phyloP scores from a whole-genome alignment of 2,329 filamentous ascomycete species.

The Volutella citrinella region DNA sequence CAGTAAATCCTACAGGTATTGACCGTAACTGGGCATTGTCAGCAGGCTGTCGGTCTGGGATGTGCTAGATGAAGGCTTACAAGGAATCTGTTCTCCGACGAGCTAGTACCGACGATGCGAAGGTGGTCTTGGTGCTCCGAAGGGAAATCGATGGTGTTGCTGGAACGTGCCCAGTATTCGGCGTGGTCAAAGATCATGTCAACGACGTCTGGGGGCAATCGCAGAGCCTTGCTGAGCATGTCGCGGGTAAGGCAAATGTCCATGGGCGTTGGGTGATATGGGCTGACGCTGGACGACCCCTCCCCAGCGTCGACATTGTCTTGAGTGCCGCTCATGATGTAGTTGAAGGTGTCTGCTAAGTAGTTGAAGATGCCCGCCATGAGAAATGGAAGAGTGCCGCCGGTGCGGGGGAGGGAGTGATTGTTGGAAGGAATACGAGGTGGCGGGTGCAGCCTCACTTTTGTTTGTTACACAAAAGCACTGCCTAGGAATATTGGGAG shows the following conservation, averaged over 20 bases:
- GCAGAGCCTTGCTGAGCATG: conserved; percentile 41
- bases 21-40: conserved; percentile 32
- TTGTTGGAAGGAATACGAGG: too few relatives aligned
- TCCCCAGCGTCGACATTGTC: conserved; percentile 4
- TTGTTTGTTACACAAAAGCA: too few relatives aligned
- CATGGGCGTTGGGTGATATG: conserved; percentile 36
- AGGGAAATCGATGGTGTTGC: conserved; percentile 28
- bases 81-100: conserved; percentile 31
- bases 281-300: background rate
- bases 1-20: conserved; percentile 35
- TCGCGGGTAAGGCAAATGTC: conserved; percentile 50
- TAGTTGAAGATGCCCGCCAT: too few relatives aligned
- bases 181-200: conserved; percentile 56
- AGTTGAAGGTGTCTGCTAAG: too few relatives aligned
- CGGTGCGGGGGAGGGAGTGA: too few relatives aligned
- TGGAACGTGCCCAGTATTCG: conserved; percentile 60
- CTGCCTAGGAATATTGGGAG: too few relatives aligned
- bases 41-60: background rate
- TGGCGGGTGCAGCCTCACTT: too few relatives aligned
- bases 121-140: conserved; percentile 19
- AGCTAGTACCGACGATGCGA: conserved; percentile 20
- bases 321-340: too few relatives aligned
- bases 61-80: too few relatives aligned
- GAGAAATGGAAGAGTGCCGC: too few relatives aligned
- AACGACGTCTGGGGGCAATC: conserved; percentile 53